Base-by-base conservation (phyloP, 2,329 filamentous ascomycete genomes). In the Hypoxylon sp. region DNA sequence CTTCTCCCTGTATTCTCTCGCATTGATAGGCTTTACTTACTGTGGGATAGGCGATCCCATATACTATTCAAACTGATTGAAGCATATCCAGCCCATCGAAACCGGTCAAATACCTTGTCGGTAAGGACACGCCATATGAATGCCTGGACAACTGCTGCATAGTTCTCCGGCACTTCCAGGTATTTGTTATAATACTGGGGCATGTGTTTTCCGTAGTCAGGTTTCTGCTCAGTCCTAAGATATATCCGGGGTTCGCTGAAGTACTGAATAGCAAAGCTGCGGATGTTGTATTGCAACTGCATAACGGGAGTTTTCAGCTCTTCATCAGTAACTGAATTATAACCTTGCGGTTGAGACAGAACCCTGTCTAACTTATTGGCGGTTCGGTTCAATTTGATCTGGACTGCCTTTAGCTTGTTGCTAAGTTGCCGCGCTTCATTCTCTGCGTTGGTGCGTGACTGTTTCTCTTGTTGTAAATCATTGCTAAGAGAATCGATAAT, bases 241-340 rank as follows among this genome's bases (percentile, higher is more conserved):
- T 42, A 29, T 14, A 8, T 5, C 1, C 17, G 19, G 6, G 24
- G 26, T n/a, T 58, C 54, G 26, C 42, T 37, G 42, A 58, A 58
- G 11, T 48, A 26, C 19, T 58, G 54, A n/a, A 58, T 37, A 19
- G 42, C 10, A 17, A 58, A 48, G 19, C 14, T 26, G 8, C 19
- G 42, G 22, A 58, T 58, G 31, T 58, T 58, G 31, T 35, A 58
- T 11, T 26, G 54, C 3, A 58, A 24, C 14, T 58, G 54, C n/a
- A 1, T n/a, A 9, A 11, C 29, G 29, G 24, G 37, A 2, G 19
- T 1, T 4, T 22, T 46, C 10, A 58, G 19, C 22, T 58, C 54
- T 37, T 58, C 54, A 6, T 58, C 54, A 9, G 54, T 58, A 13
- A 58, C 54, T 17, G 26, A 11, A 5, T 1, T 17, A 29, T 37